These are phyloP conservation scores for Pseudotulostoma volvatum DNA, from an alignment of 495 filamentous ascomycete species.

Conservation along the genomic window DNA sequence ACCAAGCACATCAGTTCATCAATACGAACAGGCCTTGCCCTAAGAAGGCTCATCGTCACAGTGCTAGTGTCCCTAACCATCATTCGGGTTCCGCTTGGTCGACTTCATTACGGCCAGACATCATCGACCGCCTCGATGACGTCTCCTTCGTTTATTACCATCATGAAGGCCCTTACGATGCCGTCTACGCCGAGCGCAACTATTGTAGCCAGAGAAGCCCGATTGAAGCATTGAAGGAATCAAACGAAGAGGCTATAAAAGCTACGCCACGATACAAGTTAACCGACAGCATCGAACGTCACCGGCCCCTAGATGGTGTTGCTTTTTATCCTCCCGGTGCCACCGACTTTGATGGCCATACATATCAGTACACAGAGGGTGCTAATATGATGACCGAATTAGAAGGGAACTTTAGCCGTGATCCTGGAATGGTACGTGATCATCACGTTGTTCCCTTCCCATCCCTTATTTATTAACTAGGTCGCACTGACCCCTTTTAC, in stretches of 20 bases:
- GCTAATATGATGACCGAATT: conserved; percentile 63
- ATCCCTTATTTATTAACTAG: not conserved
- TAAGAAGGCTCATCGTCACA: too few species aligned
- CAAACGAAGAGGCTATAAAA: conserved; percentile 60
- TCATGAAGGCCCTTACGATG: conserved; percentile 87
- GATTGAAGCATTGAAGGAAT: conserved; percentile 55
- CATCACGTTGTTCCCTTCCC: conserved; percentile 4
- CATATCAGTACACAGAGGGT: conserved; percentile 72
- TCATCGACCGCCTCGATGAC: conserved; percentile 65
- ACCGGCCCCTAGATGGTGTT: conserved; percentile 73
- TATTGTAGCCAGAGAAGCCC: conserved; percentile 44
- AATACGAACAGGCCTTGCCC: too few species aligned
- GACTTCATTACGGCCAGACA: too few species aligned
- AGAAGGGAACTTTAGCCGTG: conserved; percentile 22
- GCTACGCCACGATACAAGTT: conserved; percentile 76
- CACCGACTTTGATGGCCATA: conserved; percentile 45
- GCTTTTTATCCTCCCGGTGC: conserved; percentile 60
- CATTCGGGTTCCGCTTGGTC: too few species aligned
- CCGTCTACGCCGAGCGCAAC: conserved; percentile 58
- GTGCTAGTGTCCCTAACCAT: too few species aligned
- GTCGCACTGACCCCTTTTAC: conserved; percentile 1
- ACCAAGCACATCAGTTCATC: too few species aligned
- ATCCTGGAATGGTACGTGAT: conserved; percentile 23
- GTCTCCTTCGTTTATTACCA: conserved; percentile 51
- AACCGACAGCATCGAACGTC: conserved; percentile 51